phyloP scores from a whole-genome alignment of 2,329 filamentous ascomycete genomes.

The Graphilbum ipis-grandicollis region DNA sequence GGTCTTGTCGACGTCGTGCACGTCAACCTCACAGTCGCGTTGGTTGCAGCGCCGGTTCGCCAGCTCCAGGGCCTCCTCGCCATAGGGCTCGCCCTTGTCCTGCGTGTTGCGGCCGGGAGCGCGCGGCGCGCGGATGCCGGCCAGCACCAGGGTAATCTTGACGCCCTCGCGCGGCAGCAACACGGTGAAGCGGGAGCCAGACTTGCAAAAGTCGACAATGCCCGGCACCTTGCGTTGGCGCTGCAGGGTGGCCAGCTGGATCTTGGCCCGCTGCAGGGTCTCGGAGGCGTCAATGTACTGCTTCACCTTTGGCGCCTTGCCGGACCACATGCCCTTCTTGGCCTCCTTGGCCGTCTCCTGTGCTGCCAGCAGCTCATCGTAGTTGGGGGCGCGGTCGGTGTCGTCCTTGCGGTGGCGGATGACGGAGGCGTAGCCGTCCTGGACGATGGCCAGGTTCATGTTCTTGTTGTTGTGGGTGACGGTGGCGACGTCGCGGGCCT shows the following conservation, averaged over 20 bases:
- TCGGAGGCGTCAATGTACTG: constrained; percentile 83
- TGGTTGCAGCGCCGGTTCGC: constrained; percentile 80
- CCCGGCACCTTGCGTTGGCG: constrained; percentile 85
- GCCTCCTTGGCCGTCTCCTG: constrained; percentile 73
- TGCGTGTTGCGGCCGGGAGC: constrained; percentile 60
- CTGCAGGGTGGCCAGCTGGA: constrained; percentile 73
- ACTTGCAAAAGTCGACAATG: constrained; percentile 93
- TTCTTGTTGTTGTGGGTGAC: constrained; percentile 75
- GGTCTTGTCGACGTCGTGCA: constrained; percentile 88
- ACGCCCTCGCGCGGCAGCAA: constrained; percentile 82
- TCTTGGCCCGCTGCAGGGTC: constrained; percentile 84
- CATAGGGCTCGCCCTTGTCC: constrained; percentile 81
- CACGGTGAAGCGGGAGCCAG: constrained; percentile 85
- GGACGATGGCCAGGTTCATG: constrained; percentile 67
- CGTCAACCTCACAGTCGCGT: constrained; percentile 88
- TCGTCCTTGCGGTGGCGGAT: constrained; percentile 93
- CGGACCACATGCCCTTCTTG: constrained; percentile 87
- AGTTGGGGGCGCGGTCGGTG: constrained; percentile 82
- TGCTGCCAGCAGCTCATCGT: constrained; percentile 70
- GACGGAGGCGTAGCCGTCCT: constrained; percentile 83
- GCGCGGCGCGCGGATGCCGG: constrained; percentile 77
- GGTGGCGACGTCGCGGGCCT: constrained; percentile 87
- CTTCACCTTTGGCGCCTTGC: constrained; percentile 65
- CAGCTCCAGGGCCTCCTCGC: constrained; percentile 84
- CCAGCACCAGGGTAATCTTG: constrained; percentile 88